Evolutionary conservation across 495 filamentous ascomycete species (phyloP), one percentile per base, ranked within the genome.

Genomic region (Coniosporium apollinis): DNA sequence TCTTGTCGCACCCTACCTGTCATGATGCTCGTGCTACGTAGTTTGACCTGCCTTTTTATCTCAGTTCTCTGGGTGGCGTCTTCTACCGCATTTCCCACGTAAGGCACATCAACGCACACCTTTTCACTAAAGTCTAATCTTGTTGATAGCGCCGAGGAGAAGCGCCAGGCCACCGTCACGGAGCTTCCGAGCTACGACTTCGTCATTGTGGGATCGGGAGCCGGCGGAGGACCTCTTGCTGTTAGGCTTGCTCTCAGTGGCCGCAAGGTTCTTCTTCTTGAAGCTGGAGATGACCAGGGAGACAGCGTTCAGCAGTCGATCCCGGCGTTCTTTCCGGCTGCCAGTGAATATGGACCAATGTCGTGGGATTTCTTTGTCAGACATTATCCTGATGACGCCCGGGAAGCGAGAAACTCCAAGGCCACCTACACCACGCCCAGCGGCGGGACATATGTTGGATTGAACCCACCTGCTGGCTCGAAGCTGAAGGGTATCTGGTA

Each of bases 401-500:
- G 24, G 8, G 24, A 26, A 13, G 24, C 24, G 24, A 7, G 45
- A 22, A 43, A 47, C 24, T 5, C 35, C 19, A 39, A 44, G 35
- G 41, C 51, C 33, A 49, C 44, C 5, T 54, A 42, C 36, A 42
- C 40, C 31, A 49, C 43, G 4, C 30, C 22, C 5, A 21, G 33
- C 7, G 50, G 50, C 1, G 26, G 26, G 10, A 45, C 42, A 19
- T 51, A 47, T 36, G 42, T 51, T 20, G 50, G 47, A 13, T 30
- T 38, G 8, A 58, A 68, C 39, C 57, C 60, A 0, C 66, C 66
- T 0, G 35, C 55, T 13, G 62, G 60, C 4, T 56, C 61, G 1
- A 47, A 46, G 31, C 44, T 55, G 32, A 48, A 61, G 36, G 67
- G 66, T 7, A 55, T 59, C 14, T 57, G 57, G 15, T 70, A 70